phyloP scores from a whole-genome alignment of 371 early-diverging fungal genomes.

The Amoeboradix gromovi region DNA sequence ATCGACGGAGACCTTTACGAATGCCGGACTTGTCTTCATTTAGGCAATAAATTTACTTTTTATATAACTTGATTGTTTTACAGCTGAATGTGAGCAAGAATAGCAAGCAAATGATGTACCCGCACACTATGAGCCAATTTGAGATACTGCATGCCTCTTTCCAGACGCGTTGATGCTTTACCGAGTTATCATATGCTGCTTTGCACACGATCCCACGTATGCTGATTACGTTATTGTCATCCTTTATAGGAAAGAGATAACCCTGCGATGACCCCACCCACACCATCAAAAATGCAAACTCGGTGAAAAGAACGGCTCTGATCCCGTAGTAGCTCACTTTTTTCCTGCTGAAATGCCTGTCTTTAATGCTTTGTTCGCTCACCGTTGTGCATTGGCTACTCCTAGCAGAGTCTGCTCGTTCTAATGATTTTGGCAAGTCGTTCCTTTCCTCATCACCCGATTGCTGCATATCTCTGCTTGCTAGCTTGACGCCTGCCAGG shows the following conservation, averaged over 20 bases:
- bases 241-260: background rate
- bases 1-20: background rate
- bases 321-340: too few species aligned
- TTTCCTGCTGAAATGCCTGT: too few species aligned
- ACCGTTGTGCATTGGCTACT: too few species aligned
- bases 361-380: too few species aligned
- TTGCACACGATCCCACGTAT: background rate
- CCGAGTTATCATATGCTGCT: background rate
- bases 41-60: too few species aligned
- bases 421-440: too few species aligned
- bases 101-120: background rate
- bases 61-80: too few species aligned
- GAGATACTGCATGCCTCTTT: background rate
- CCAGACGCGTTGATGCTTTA: background rate
- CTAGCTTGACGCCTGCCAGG: too few species aligned
- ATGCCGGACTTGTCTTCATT: too few species aligned
- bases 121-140: background rate
- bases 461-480: too few species aligned
- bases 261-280: background rate
- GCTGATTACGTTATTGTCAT: background rate
- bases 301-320: background rate
- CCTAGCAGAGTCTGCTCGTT: too few species aligned
- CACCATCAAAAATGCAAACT: background rate
- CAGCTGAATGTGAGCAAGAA: background rate
- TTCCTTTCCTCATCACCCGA: too few species aligned